Base-by-base conservation (phyloP, 495 filamentous ascomycete genomes). In the Emericellopsis terricola region DNA sequence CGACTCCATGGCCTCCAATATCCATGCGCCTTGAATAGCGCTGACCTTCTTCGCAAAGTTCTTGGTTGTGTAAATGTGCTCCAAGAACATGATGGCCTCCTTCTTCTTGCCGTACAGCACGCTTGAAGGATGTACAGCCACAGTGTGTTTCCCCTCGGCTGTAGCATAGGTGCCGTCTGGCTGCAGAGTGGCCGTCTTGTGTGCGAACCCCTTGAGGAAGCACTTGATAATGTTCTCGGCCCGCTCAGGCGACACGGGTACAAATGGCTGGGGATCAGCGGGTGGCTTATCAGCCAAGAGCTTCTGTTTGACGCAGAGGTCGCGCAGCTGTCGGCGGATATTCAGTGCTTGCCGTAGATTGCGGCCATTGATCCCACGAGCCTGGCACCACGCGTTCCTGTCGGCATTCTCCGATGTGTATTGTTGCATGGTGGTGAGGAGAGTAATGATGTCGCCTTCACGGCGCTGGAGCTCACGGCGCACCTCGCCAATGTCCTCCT, bases 11-110 rank as follows among this genome's bases (percentile, higher is more conserved):
- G 68, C 70, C 40, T 86, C 79, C 4, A 68, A 67, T 18, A 94
- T 68, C 91, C 89, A 96, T 41, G 78, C 68, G 46, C 86, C 74
- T 59, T 92, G 78, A 21, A 94, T 73, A 2, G 71, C 73, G 53
- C 79, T 91, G 31, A 94, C 87, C 24, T 78, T 77, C 49, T 84
- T 77, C 10, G 80, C 91, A 57, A 91, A 99, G 44, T 76, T 86
- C 49, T 77, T 81, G 33, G 77, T 81, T 6, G 91, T 99, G 50
- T 80, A 96, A 2, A 99, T 86, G 53, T 89, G 85, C 51, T 99
- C 86, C 42, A 86, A 70, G 46, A 87, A 99, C 73, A 96, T 75
- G 43, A 99, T 89, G 0, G 83, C 87, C 61, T 94, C 87, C 37
- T 76, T 68, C 54, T 87, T 93, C 55, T 76, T 71, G 7, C 87